A percentile compares a stretch with the other conserved stretches of the same genome.
Conservation (phyloP, 495 filamentous ascomycete species). For the Penicillium chermesinum region DNA sequence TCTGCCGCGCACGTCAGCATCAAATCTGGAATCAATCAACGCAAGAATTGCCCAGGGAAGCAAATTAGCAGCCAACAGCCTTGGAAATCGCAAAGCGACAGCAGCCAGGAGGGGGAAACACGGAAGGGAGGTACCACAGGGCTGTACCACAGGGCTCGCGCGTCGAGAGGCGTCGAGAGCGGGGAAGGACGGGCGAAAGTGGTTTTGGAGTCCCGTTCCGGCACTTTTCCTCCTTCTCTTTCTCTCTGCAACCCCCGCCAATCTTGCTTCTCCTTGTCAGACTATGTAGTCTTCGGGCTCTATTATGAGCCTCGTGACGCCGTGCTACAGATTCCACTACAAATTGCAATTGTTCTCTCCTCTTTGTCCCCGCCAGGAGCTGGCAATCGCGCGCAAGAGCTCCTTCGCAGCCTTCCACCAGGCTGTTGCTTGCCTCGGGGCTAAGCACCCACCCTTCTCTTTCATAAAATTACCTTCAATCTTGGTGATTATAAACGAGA, state of each 20-base stretch:
- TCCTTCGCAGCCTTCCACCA: conserved; percentile 16
- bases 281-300: conserved; percentile 46
- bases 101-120: too few relatives aligned
- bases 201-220: conserved; percentile 35
- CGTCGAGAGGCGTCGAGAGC: conserved; percentile 25
- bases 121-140: too few relatives aligned
- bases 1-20: conserved; percentile 8
- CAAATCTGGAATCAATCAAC: background rate
- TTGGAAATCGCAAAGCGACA: too few relatives aligned
- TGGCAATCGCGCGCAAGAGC: conserved; percentile 27
- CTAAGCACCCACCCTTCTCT: conserved; percentile 1
- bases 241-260: conserved; percentile 31
- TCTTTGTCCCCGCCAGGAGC: conserved; percentile 16
- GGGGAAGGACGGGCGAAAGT: conserved; percentile 31
- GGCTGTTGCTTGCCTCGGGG: conserved; percentile 13
- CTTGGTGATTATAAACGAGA: conserved; percentile 5
- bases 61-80: background rate
- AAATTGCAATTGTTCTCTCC: conserved; percentile 21
- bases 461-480: conserved; percentile 2
- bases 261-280: conserved; percentile 23
- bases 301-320: conserved; percentile 35
- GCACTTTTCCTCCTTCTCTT: conserved; percentile 31
- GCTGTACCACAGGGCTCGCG: conserved; percentile 20
- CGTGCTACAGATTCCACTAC: conserved; percentile 26
- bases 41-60: background rate